A percentile compares a stretch with the other conserved stretches of the same genome.
Evolutionary conservation across 768 basidiomycete species (phyloP).

Genomic region (Calocera cornea): DNA sequence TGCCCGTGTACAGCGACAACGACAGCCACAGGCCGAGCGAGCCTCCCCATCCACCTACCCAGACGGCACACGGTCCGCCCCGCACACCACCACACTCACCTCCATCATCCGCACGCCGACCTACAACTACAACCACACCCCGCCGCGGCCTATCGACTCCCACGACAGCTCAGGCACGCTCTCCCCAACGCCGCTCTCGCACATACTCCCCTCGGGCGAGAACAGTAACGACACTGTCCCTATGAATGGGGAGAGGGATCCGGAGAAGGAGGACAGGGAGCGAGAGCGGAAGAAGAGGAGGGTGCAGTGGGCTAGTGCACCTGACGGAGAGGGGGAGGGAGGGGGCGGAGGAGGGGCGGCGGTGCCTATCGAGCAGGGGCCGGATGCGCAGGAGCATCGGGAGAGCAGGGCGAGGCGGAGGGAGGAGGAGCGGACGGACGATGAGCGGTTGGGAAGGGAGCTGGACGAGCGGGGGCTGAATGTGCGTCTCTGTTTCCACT

Average conservation of each 20-base stretch:
- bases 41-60: not conserved
- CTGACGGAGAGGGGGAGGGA: not conserved
- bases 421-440: not conserved
- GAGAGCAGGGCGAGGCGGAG: not conserved
- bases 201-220: not conserved
- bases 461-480: constrained; percentile 44
- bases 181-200: not conserved
- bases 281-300: not conserved
- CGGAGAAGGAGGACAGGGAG: not conserved
- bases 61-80: not conserved
- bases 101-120: not conserved
- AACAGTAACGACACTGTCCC: not conserved
- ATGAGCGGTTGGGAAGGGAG: constrained; percentile 13
- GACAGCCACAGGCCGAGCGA: too few species aligned
- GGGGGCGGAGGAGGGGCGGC: not conserved
- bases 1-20: too few species aligned
- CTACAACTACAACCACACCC: too few species aligned
- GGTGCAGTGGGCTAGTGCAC: not conserved
- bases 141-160: too few species aligned
- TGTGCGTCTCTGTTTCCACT: constrained; percentile 27
- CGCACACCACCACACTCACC: not conserved
- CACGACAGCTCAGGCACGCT: not conserved
- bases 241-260: not conserved
- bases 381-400: not conserved
- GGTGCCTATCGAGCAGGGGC: not conserved